Evolutionary conservation across 2,329 filamentous ascomycete species (phyloP).

Genomic region (Sarocladium kiliense): DNA sequence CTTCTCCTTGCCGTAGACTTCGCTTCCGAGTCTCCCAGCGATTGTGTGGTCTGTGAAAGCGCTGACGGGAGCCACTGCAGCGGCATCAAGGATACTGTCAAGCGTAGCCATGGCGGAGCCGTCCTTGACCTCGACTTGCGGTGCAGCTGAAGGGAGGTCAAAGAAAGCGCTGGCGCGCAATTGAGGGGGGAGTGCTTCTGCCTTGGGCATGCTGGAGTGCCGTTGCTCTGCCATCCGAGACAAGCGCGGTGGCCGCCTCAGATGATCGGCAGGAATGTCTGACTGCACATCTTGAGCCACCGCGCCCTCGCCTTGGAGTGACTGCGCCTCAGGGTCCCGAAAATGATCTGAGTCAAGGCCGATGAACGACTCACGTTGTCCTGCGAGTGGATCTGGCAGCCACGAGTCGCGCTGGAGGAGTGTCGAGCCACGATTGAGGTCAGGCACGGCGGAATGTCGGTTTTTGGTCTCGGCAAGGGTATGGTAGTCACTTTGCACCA

Average conservation of each 20-base stretch:
- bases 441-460: conserved; percentile 18
- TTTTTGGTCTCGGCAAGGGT: neutral
- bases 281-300: conserved; percentile 13
- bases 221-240: conserved; percentile 27
- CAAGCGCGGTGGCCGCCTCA: conserved; percentile 28
- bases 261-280: conserved; percentile 15
- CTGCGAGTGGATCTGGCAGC: conserved; percentile 42
- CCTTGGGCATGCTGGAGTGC: conserved; percentile 25
- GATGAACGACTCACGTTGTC: conserved; percentile 29
- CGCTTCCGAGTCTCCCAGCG: conserved; percentile 67
- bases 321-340: conserved; percentile 14
- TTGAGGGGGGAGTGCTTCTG: conserved; percentile 63
- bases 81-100: conserved; percentile 87
- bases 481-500: conserved; percentile 31
- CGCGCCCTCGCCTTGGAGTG: conserved; percentile 4
- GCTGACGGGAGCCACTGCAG: conserved; percentile 77
- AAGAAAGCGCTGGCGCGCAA: conserved; percentile 90
- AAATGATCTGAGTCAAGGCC: conserved; percentile 23
- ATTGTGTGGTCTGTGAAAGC: conserved; percentile 90
- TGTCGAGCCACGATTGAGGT: conserved; percentile 14
- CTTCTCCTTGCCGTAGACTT: conserved; percentile 64
- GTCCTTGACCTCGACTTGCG: conserved; percentile 56
- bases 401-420: conserved; percentile 26
- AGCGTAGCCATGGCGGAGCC: conserved; percentile 85
- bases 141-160: conserved; percentile 56